Conservation (phyloP, 2,329 filamentous ascomycete species). For the Cordyceps farinosa region DNA sequence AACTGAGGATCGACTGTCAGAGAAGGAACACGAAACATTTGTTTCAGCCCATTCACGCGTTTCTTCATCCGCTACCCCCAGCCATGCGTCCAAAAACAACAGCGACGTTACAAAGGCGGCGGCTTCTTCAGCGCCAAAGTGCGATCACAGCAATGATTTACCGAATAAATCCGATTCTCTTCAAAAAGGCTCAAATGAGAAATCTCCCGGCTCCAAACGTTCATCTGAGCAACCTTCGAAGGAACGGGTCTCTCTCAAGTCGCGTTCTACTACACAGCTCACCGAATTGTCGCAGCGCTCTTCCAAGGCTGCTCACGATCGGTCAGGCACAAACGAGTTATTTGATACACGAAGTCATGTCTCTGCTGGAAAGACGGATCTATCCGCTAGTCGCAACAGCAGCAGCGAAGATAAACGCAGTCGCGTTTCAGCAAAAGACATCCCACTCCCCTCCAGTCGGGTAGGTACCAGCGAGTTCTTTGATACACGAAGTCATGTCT, state of each 20-base stretch:
- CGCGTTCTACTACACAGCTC: not conserved
- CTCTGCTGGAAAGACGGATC: not conserved
- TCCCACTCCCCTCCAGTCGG: not conserved
- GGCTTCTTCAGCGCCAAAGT: slow-evolving; percentile 21
- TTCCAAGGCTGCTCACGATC: not conserved
- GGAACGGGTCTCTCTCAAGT: not conserved
- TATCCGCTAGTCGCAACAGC: not conserved
- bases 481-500: not conserved
- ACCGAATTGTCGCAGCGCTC: not conserved
- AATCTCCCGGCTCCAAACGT: not conserved
- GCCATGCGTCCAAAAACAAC: not conserved
- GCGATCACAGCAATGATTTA: not conserved
- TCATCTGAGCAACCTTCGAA: not conserved
- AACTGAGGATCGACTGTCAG: not conserved
- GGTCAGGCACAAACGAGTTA: not conserved
- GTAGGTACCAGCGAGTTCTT: not conserved
- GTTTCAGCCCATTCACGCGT: not conserved
- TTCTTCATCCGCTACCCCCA: not conserved
- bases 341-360: not conserved
- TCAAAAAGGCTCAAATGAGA: not conserved
- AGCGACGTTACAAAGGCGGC: slow-evolving; percentile 19
- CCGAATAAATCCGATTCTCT: not conserved
- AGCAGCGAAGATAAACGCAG: slow-evolving; percentile 20
- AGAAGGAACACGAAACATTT: not conserved
- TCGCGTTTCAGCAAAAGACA: slow-evolving; percentile 24